A percentile compares a stretch with the other conserved stretches of the same genome.
Evolutionary conservation across 495 filamentous ascomycete species (phyloP).

Genomic region (Penicillium arizonense): DNA sequence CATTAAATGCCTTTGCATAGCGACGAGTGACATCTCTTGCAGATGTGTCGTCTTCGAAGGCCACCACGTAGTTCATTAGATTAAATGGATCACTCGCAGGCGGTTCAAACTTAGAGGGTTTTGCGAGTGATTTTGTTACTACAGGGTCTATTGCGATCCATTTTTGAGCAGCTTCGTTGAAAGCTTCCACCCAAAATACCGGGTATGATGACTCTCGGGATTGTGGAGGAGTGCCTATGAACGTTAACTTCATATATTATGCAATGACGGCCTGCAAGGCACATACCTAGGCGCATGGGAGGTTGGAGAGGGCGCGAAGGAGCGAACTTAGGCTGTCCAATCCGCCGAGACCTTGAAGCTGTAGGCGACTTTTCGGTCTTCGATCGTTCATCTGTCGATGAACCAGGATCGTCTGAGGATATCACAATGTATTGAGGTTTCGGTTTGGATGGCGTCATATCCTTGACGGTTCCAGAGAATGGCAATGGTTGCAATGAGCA

Average conservation of each 20-base stretch:
- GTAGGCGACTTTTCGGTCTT: slow-evolving; percentile 12
- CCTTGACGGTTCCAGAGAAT: slow-evolving; percentile 61
- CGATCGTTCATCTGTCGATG: slow-evolving; percentile 25
- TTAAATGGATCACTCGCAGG: slow-evolving; percentile 72
- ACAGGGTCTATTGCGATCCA: slow-evolving; percentile 89
- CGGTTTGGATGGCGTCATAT: slow-evolving; percentile 38
- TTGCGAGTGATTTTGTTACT: slow-evolving; percentile 72
- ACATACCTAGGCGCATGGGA: slow-evolving; percentile 11
- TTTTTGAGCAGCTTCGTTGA: slow-evolving; percentile 79
- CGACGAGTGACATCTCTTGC: slow-evolving; percentile 79
- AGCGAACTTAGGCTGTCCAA: slow-evolving; percentile 45
- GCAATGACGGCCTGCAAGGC: neutral
- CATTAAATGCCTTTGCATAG: slow-evolving; percentile 79
- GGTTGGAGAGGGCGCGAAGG: slow-evolving; percentile 18
- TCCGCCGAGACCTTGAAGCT: slow-evolving; percentile 28
- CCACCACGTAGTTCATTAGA: slow-evolving; percentile 76
- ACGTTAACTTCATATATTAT: neutral
- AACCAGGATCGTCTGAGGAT: slow-evolving; percentile 38
- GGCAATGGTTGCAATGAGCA: slow-evolving; percentile 87
- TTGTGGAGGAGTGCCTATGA: slow-evolving; percentile 17
- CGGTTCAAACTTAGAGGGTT: slow-evolving; percentile 75
- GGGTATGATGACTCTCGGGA: slow-evolving; percentile 62
- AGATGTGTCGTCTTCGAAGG: slow-evolving; percentile 74
- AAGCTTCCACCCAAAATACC: slow-evolving; percentile 91
- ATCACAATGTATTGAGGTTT: slow-evolving; percentile 34